phyloP scores from a whole-genome alignment of 2,329 filamentous ascomycete species.

The Botrytis tulipae region DNA sequence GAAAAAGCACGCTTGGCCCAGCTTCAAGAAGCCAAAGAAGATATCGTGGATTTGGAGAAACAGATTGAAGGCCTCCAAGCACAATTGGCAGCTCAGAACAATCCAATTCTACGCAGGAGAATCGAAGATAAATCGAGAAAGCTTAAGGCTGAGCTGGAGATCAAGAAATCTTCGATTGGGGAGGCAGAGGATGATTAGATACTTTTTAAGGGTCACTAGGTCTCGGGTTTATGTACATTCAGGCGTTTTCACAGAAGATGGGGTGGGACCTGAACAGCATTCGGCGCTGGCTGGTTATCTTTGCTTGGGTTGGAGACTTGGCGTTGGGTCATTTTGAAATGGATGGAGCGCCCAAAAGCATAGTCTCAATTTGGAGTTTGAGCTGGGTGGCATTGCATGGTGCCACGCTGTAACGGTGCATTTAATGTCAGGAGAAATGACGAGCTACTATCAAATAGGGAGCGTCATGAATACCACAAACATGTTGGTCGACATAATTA shows the following conservation, averaged over 20 bases:
- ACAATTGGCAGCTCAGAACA: constrained; percentile 45
- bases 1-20: constrained; percentile 48
- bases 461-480: not conserved
- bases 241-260: not conserved
- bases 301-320: not conserved
- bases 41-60: constrained; percentile 54
- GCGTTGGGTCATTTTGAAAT: not conserved
- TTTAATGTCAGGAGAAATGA: not conserved
- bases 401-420: not conserved
- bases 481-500: not conserved
- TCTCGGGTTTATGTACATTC: not conserved
- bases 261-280: not conserved
- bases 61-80: constrained; percentile 46
- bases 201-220: no score
- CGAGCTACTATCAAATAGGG: not conserved
- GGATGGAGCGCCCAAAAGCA: not conserved
- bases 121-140: constrained; percentile 49
- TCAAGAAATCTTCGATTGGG: constrained; percentile 48
- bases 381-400: not conserved
- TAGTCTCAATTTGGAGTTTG: not conserved
- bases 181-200: constrained; percentile 35
- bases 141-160: constrained; percentile 51
- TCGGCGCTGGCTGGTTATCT: not conserved
- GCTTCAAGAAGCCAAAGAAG: constrained; percentile 48
- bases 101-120: constrained; percentile 50